These are phyloP conservation scores for Barnettozyma salicaria DNA, from an alignment of 805 yeast species.

Conservation along the genomic window DNA sequence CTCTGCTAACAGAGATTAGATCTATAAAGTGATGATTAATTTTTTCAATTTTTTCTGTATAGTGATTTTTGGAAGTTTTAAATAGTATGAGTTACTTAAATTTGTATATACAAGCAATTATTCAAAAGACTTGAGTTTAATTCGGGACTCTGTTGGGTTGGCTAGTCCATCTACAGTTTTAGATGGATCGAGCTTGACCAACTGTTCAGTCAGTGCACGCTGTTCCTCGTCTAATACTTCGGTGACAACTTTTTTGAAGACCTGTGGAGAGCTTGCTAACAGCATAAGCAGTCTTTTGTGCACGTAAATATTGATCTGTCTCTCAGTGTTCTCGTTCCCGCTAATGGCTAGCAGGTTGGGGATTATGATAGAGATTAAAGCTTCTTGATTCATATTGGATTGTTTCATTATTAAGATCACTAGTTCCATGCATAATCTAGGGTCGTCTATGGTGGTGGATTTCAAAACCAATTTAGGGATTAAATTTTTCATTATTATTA, in stretches of 20 bases:
- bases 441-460: constrained; percentile 22
- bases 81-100: no score
- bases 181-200: constrained; percentile 34
- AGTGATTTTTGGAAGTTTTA: neutral
- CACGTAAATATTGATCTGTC: constrained; percentile 27
- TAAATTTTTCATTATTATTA: constrained; percentile 36
- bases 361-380: constrained; percentile 29
- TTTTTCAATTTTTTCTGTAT: neutral
- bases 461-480: constrained; percentile 39
- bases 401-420: constrained; percentile 17
- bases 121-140: constrained; percentile 47
- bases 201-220: constrained; percentile 34
- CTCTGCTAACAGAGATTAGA: neutral
- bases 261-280: constrained; percentile 36
- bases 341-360: constrained; percentile 32
- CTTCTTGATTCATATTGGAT: constrained; percentile 8
- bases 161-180: constrained; percentile 12
- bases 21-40: neutral
- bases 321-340: neutral
- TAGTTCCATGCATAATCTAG: constrained; percentile 30
- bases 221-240: constrained; percentile 35
- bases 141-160: constrained; percentile 30
- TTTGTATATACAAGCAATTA: no score
- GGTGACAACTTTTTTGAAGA: constrained; percentile 45
- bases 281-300: constrained; percentile 44